phyloP scores from a whole-genome alignment of 2,329 filamentous ascomycete species.

The Bipolaris bicolor region DNA sequence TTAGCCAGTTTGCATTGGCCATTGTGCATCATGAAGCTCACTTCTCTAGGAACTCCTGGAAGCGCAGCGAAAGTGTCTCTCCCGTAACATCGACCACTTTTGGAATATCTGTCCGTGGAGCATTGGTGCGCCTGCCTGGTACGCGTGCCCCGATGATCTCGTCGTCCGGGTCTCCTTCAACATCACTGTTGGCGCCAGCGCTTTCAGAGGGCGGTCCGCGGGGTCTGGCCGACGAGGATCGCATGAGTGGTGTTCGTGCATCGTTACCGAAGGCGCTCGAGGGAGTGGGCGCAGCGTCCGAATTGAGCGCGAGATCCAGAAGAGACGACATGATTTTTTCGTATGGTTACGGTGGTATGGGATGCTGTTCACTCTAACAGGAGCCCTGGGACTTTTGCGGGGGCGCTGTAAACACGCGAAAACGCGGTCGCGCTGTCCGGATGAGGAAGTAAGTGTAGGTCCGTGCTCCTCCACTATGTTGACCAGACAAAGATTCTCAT shows the following conservation, averaged over 20 bases:
- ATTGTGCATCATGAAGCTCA: slow-evolving; percentile 48
- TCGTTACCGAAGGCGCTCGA: slow-evolving; percentile 46
- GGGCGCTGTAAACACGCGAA: slow-evolving; percentile 30
- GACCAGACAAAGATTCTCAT: not conserved
- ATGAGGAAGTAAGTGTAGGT: slow-evolving; percentile 25
- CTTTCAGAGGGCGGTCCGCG: slow-evolving; percentile 60
- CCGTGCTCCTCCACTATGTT: slow-evolving; percentile 11
- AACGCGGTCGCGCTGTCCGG: slow-evolving; percentile 30
- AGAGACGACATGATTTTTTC: slow-evolving; percentile 58
- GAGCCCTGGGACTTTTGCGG: slow-evolving; percentile 13
- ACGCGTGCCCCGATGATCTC: slow-evolving; percentile 63
- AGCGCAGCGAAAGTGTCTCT: slow-evolving; percentile 74
- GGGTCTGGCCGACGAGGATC: slow-evolving; percentile 62
- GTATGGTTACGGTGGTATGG: slow-evolving; percentile 9
- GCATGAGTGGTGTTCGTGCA: slow-evolving; percentile 48
- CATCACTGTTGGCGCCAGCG: slow-evolving; percentile 61
- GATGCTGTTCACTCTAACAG: slow-evolving; percentile 11
- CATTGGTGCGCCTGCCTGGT: slow-evolving; percentile 44
- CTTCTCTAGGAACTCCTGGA: slow-evolving; percentile 81
- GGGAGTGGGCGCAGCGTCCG: slow-evolving; percentile 52
- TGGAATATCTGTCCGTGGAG: slow-evolving; percentile 65
- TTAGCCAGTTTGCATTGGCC: slow-evolving; percentile 17
- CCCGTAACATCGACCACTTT: slow-evolving; percentile 79
- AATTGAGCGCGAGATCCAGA: slow-evolving; percentile 57
- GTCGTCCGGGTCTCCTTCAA: slow-evolving; percentile 66